Percentiles rank a stretch among this genome's conserved stretches.
Conservation (phyloP, 177 flowering plant genomes). For the Vitis hybrid region DNA sequence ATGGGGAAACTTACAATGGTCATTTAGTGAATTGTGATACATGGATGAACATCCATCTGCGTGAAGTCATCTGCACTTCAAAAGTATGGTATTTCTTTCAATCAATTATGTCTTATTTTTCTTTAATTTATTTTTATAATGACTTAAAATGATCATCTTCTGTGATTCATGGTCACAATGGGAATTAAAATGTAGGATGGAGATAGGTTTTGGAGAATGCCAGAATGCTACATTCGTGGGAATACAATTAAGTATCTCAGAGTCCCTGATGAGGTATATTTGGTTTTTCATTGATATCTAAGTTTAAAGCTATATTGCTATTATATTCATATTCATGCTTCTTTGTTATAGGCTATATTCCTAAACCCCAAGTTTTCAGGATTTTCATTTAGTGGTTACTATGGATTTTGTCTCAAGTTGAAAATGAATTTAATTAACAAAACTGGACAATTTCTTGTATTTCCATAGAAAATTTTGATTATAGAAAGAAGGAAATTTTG, state of each 20-base stretch:
- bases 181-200: constrained; percentile 51
- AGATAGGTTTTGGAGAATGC: constrained; percentile 95
- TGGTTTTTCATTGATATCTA: not conserved
- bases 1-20: constrained; percentile 96
- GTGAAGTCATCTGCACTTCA: constrained; percentile 96
- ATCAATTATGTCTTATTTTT: not conserved
- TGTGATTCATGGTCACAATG: not conserved
- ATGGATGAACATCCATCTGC: constrained; percentile 52
- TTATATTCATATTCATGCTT: too few relatives aligned
- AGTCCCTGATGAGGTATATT: constrained; percentile 74
- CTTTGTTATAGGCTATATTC: too few relatives aligned
- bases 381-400: too few relatives aligned
- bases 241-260: constrained; percentile 81
- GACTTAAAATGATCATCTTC: not conserved
- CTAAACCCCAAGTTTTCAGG: too few relatives aligned
- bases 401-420: too few relatives aligned
- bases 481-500: too few relatives aligned
- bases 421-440: too few relatives aligned
- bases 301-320: not conserved
- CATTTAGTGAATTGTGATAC: constrained; percentile 98
- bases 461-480: too few relatives aligned
- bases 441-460: too few relatives aligned
- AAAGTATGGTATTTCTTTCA: constrained; percentile 42
- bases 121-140: not conserved
- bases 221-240: constrained; percentile 80